Evolutionary conservation across 106 monocot species (phyloP), one percentile per base, ranked within the genome.

Genomic region (Triglochin maritima): DNA sequence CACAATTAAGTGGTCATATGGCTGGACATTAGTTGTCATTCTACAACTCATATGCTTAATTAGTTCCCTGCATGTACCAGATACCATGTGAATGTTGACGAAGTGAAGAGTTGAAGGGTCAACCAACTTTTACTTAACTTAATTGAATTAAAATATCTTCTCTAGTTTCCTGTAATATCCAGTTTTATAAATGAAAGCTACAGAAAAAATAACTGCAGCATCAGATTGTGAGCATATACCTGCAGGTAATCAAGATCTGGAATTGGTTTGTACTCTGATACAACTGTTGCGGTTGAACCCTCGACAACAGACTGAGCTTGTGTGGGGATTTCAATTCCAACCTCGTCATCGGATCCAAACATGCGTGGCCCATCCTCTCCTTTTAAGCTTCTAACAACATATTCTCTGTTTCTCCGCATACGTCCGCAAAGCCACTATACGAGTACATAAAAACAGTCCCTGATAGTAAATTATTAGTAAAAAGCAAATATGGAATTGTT

Each of bases 181-280:
- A 29, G 29, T 29, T 29, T 29, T 29, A 29, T 29, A 29, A 29
- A 29, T 29, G 29, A 29, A 12, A 12, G 9, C n/a, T 15, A 43
- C 6, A 49, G 5, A 64, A n/a, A 4, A 9, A 17, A 63, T 42
- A 3, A 29, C 1, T 10, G 10, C 6, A 17, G 29, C 29, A 1
- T 29, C 29, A 29, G 29, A 29, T 29, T 29, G 29, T 29, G 29
- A 29, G 29, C 29, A 29, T 29, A 7, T 84, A 91, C 96, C 91
- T 91, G 96, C 5, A 96, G 72, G 74, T 96, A 96, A 69, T 96
- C 90, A 55, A 96, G 74, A 79, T 96, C 96, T 67, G 92, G 92
- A 62, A 79, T 88, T 60, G 85, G 83, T 71, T 92, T 92, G 81
- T 81, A 88, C 67, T 92, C 92, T 62, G 96, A 72, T 48, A 85